Conservation (phyloP, 257 asterid species). For the Solanum boliviense region DNA sequence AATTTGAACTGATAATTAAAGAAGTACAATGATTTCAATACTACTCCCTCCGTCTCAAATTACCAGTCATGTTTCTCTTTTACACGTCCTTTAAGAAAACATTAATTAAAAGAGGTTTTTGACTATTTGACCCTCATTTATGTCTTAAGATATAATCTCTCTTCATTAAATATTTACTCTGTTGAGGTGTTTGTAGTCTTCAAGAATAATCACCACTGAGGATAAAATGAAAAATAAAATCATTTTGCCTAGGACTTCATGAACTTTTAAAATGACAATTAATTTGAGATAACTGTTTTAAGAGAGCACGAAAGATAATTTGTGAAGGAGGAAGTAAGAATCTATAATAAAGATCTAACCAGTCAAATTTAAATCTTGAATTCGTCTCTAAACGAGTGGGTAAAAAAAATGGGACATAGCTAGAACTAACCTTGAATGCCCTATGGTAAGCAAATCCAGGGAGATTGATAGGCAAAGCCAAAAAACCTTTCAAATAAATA, state of each 20-base stretch:
- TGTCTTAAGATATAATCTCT: neutral
- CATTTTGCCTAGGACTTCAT: neutral
- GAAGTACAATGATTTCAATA: neutral
- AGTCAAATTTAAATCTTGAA: neutral
- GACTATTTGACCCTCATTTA: neutral
- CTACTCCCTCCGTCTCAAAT: neutral
- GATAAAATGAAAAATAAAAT: neutral
- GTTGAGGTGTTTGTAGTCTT: neutral
- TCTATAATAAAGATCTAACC: neutral
- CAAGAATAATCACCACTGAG: neutral
- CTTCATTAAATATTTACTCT: neutral
- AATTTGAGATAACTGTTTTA: neutral
- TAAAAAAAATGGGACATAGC: neutral
- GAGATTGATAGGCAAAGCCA: conserved; percentile 2
- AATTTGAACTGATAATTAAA: neutral
- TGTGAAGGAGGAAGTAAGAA: neutral
- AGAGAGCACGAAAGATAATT: neutral
- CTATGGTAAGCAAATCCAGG: conserved; percentile 12
- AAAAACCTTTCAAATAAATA: neutral
- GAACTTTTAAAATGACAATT: neutral
- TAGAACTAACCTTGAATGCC: conserved; percentile 8
- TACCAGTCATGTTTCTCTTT: neutral
- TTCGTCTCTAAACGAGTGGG: neutral
- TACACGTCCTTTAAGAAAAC: neutral
- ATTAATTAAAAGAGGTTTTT: neutral